Evolutionary conservation across 1,284 basidiomycete species (phyloP), one percentile per base, ranked within the genome.

Genomic region (Boletus semigastroideus): DNA sequence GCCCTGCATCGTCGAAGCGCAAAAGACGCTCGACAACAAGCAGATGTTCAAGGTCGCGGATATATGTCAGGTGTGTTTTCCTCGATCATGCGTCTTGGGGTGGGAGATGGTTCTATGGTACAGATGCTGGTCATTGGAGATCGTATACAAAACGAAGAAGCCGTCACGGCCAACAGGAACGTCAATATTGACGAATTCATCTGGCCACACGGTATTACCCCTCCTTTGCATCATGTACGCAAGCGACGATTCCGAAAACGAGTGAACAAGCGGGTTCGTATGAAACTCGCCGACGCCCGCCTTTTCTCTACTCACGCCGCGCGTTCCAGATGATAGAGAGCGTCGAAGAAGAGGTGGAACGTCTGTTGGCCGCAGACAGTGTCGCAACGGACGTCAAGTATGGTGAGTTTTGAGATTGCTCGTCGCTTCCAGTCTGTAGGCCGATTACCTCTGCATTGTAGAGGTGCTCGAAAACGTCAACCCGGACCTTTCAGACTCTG

Each of bases 21-120:
- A 99, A 72, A 99, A 98, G 78, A 97, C 95, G 1, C 74, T 97
- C 46, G 96, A 99, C 72, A 93, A 89, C 68, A 92, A 94, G 67
- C 91, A 95, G 64, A 89, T 98, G 82, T 98, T 99, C 79, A 99
- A 99, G 73, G 90, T 97, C 1, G 94, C 94, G 30, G 97, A 99
- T 67, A 98, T 99, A 72, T 95, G 92, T 71, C 94, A 96, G 82
- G 92, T 92, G 63, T 54, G 61, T 58, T 46, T n/a, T 31, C 53
- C 44, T 38, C 13, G 20, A 42, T 56, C 25, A 6, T 46, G 42
- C 14, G n/a, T 6, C 34, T 12, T 36, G 25, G n/a, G 17, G 36
- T 47, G 47, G 41, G 50, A 28, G 34, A 44, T 56, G 56, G 36
- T 51, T 57, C 51, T 60, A 20, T 36, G 16, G 45, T 51, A 42